Evolutionary conservation across 2,329 filamentous ascomycete species (phyloP).

Genomic region (Pseudogymnoascus sp.): DNA sequence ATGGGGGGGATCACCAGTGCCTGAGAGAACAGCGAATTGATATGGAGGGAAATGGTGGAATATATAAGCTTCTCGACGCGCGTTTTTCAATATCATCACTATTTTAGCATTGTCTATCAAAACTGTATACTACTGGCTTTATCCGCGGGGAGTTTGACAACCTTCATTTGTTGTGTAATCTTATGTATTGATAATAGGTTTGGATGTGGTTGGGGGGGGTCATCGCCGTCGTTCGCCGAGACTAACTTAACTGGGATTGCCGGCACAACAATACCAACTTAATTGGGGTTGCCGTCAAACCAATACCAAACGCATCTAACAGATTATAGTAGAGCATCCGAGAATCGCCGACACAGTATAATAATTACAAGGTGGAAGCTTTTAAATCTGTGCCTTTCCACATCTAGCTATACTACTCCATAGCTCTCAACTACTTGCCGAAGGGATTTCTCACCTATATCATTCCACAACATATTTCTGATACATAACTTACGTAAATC

Average conservation of each 20-base stretch:
- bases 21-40: background rate
- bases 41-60: background rate
- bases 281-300: background rate
- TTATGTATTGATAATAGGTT: background rate
- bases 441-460: background rate
- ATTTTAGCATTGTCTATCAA: background rate
- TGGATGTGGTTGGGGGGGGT: background rate
- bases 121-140: background rate
- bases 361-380: background rate
- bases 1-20: background rate
- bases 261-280: background rate
- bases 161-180: background rate
- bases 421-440: background rate
- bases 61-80: background rate
- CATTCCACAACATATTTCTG: background rate
- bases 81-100: background rate
- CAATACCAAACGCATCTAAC: no score
- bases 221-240: background rate
- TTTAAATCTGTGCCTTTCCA: background rate
- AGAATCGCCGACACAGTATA: background rate
- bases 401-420: constrained; percentile 1
- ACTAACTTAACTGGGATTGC: background rate
- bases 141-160: background rate
- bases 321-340: no score
- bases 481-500: background rate